Conservation (phyloP, 495 filamentous ascomycete species). For the Neurospora sp. region DNA sequence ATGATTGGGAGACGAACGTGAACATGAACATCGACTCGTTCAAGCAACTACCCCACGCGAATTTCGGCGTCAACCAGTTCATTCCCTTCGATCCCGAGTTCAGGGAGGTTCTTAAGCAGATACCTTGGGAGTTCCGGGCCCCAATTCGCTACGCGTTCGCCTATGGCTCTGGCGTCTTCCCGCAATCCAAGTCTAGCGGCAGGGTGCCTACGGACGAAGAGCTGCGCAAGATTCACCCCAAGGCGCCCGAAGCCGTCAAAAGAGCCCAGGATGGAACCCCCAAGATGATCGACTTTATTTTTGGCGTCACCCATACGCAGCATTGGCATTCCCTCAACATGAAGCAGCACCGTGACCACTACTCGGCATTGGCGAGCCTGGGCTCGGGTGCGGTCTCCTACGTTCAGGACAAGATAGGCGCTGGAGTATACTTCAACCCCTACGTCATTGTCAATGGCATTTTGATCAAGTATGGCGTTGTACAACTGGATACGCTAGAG, state of each 20-base stretch:
- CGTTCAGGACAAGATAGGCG: conserved; percentile 80
- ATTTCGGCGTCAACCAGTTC: conserved; percentile 92
- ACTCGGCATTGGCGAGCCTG: conserved; percentile 74
- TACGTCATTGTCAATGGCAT: conserved; percentile 94
- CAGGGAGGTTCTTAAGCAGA: conserved; percentile 76
- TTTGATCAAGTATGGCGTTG: conserved; percentile 94
- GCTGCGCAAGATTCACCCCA: conserved; percentile 56
- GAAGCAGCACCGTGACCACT: conserved; percentile 79
- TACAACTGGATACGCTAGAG: conserved; percentile 81
- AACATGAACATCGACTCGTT: conserved; percentile 67
- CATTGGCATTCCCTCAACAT: conserved; percentile 96
- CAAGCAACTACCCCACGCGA: conserved; percentile 73
- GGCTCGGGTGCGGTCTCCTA: conserved; percentile 73
- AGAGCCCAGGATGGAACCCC: conserved; percentile 74
- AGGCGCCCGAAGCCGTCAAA: conserved; percentile 63
- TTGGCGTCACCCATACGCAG: conserved; percentile 87
- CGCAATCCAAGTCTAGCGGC: conserved; percentile 49
- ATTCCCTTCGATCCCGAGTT: conserved; percentile 90
- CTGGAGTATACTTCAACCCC: conserved; percentile 95
- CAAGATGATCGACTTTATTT: conserved; percentile 98
- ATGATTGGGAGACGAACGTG: conserved; percentile 70
- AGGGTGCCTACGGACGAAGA: conserved; percentile 39
- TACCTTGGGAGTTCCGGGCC: conserved; percentile 87
- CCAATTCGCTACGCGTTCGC: conserved; percentile 94
- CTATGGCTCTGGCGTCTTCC: conserved; percentile 93